Base-by-base conservation (phyloP, 345 rosid genomes). In the Arabidopsis arenosa region DNA sequence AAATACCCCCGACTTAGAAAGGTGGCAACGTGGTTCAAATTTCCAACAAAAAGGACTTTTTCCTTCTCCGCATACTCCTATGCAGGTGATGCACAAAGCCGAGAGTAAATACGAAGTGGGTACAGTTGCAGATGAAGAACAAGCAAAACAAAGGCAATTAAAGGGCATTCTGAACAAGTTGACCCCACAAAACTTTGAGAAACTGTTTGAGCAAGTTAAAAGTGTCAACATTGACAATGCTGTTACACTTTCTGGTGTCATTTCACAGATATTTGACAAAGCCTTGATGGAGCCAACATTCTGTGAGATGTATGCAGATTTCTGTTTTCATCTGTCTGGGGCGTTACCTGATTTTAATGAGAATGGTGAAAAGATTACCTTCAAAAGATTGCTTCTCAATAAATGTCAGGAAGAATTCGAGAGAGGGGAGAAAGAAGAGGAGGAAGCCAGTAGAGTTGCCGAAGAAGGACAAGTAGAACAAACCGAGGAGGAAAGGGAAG, bases 321-420 rank as follows among this genome's bases (percentile, higher is more conserved):
- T 93, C 77, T 96, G 99, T 78, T 5, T 9, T 28, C 84, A 77
- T 79, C 93, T 93, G 40, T 90, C 96, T 36, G 80, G 80, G 62
- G 93, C 81, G 47, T 83, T 95, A 65, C 97, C 96, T 53, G 96
- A 86, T 75, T 86, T 96, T 37, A 80, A 63, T 80, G 93, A 89
- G 68, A 81, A 87, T 60, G 81, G 92, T 63, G 85, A 89, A 79
- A 96, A 82, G 80, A 86, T 88, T 30, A 93, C 93, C 75, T 96
- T 93, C 76, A 93, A 80, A 83, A 88, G 98, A 75, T 63, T 90
- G 80, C 96, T 96, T 58, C 81, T 96, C 72, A 91, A 91, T 63
- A 91, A 96, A 85, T 96, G 99, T 69, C 97, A 95, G 84, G 97
- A 88, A 80, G 99, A 93, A 74, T 95, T 95, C 81, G 99, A 95